Percentiles rank a stretch among this genome's conserved stretches.
phyloP scores from a whole-genome alignment of 371 early-diverging fungal genomes.

The Mortierella sp. region DNA sequence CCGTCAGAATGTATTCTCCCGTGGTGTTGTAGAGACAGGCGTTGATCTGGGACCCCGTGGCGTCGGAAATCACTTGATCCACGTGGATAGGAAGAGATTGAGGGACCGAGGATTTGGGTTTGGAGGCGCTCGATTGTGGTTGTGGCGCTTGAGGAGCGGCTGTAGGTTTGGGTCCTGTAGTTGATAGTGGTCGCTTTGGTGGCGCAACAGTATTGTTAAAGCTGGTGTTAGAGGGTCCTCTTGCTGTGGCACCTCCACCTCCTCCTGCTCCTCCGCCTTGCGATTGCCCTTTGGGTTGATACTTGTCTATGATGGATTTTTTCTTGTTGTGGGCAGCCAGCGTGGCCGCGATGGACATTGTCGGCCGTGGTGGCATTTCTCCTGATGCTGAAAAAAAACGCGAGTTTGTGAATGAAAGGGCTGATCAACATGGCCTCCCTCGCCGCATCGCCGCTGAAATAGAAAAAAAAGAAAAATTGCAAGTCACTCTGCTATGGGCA shows the following conservation, averaged over 20 bases:
- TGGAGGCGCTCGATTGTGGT: slow-evolving; percentile 2
- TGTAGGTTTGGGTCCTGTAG: no score
- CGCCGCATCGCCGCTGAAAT: neutral
- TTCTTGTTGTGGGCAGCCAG: slow-evolving; percentile 46
- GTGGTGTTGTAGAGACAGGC: slow-evolving; percentile 73
- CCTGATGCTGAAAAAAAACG: neutral
- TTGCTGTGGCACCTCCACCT: neutral
- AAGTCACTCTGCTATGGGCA: no score
- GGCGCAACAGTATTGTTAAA: neutral
- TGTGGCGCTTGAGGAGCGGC: slow-evolving; percentile 14
- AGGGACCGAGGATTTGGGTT: neutral
- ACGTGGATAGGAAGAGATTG: slow-evolving; percentile 30
- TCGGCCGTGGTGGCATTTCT: slow-evolving; percentile 24
- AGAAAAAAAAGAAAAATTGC: neutral
- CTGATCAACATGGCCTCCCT: neutral
- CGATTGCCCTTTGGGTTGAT: neutral
- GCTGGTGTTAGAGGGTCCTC: neutral
- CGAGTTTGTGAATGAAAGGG: neutral
- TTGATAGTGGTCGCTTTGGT: neutral
- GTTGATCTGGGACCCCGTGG: slow-evolving; percentile 62
- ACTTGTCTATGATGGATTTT: slow-evolving; percentile 18
- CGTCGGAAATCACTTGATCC: slow-evolving; percentile 44
- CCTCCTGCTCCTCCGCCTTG: neutral
- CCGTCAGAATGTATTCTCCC: slow-evolving; percentile 85
- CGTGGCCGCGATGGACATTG: slow-evolving; percentile 54